These are phyloP conservation scores for Ambrosiella cleistominuta DNA, from an alignment of 2,329 filamentous ascomycete species.

Conservation along the genomic window DNA sequence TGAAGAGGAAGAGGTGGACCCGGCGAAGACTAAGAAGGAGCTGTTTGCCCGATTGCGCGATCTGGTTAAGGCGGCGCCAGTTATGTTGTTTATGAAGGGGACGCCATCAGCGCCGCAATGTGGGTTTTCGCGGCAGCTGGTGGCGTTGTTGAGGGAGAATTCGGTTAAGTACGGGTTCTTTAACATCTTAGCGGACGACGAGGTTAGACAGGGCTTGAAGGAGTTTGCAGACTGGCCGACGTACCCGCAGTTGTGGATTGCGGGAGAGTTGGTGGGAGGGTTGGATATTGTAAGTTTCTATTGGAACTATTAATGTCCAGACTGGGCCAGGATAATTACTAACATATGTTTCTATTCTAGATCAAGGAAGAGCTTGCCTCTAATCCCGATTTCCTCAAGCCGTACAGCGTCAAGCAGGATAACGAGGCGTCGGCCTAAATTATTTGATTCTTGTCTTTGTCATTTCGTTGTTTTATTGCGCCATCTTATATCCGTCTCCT, in stretches of 20 bases:
- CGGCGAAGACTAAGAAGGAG: conserved; percentile 58
- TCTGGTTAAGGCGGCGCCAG: conserved; percentile 83
- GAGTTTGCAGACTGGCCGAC: conserved; percentile 98
- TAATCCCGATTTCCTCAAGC: conserved; percentile 64
- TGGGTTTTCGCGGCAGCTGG: conserved; percentile 82
- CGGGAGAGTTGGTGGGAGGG: conserved; percentile 79
- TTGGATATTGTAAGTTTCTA: conserved; percentile 72
- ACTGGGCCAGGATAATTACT: not conserved
- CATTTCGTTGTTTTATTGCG: not conserved
- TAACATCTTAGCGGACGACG: conserved; percentile 94
- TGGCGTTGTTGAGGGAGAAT: conserved; percentile 70
- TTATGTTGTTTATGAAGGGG: conserved; percentile 84
- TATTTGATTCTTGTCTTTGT: not conserved
- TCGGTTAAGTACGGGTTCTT: conserved; percentile 96
- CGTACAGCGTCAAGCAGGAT: conserved; percentile 42
- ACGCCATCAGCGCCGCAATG: conserved; percentile 75
- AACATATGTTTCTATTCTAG: conserved; percentile 27
- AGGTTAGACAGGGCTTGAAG: conserved; percentile 90
- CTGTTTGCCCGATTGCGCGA: conserved; percentile 64
- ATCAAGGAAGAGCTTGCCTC: conserved; percentile 85
- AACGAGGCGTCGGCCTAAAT: conserved; percentile 18
- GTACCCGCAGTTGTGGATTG: conserved; percentile 85
- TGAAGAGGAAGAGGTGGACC: conserved; percentile 14
- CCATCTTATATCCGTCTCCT: not conserved
- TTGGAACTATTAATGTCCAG: not conserved